Base-by-base conservation (phyloP, 2,329 filamentous ascomycete genomes). In the Verticillium nubilum region DNA sequence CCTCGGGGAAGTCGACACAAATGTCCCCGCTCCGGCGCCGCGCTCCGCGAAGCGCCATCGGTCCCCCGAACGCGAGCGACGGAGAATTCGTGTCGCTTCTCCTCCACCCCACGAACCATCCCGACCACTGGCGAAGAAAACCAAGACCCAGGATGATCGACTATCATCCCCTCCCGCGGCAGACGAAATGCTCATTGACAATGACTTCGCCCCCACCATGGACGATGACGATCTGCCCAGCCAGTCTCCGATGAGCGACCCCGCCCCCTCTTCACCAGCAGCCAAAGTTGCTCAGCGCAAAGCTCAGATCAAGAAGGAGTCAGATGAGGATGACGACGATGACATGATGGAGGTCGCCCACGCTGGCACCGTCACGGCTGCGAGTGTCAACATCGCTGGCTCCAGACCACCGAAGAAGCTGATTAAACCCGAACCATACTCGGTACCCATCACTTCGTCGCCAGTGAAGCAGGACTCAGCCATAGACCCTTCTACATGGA, bases 291-390 rank as follows among this genome's bases (percentile, higher is more conserved):
- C 90, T 7, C 86, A 90, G 68, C 85, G 92, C 61, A 95, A 89
- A 73, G 76, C 70, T 65, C 83, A 76, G 68, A 75, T 75, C 29
- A 82, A 80, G 65, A 68, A 74, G 37, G 80, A 82, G 58, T 68
- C 72, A 42, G 72, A 76, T 17, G 87, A 89, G 61, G 90, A 92
- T 13, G 88, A 91, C 2, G 86, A 90, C 25, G 91, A 96, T 33
- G 89, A 91, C 63, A 81, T 93, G 77, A 91, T 97, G 86, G 93
- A 97, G 70, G 86, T 97, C 58, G 87, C 90, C 25, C 89, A 96
- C 59, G 85, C 89, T 37, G 90, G 88, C 17, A 81, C 87, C 26
- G 82, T 89, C 61, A 86, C 84, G 59, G 78, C 85, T 9, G 78
- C 86, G 12, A 94, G 87, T 64, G 85, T 98, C 66, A 98, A 99